A percentile compares a stretch with the other conserved stretches of the same genome.
Conservation (phyloP, 768 basidiomycete species). For the Suillus lakei region DNA sequence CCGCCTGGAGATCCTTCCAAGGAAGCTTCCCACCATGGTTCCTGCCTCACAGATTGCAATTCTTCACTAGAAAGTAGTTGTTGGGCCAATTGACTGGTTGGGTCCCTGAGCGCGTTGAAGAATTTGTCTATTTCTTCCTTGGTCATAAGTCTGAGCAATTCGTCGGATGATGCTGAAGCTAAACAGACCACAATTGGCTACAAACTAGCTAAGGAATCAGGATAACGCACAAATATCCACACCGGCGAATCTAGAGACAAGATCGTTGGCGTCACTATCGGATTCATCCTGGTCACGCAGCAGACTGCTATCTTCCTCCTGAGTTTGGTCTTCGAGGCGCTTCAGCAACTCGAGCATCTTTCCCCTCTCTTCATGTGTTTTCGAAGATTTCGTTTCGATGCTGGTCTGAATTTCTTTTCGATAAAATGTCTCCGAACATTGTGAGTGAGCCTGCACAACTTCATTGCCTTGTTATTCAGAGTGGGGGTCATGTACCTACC, state of each 20-base stretch:
- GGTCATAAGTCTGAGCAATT: conserved; percentile 65
- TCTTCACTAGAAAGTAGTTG: conserved; percentile 63
- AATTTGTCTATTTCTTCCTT: conserved; percentile 66
- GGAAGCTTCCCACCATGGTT: conserved; percentile 77
- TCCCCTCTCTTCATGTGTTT: conserved; percentile 57
- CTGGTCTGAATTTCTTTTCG: conserved; percentile 71
- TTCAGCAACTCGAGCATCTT: conserved; percentile 74
- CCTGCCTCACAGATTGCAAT: conserved; percentile 49
- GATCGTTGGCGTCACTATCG: conserved; percentile 44
- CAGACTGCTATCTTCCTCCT: conserved; percentile 41
- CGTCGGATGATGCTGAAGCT: conserved; percentile 62
- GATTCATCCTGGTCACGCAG: conserved; percentile 41
- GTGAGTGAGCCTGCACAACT: conserved; percentile 55
- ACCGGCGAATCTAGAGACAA: conserved; percentile 54
- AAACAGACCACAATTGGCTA: conserved; percentile 1
- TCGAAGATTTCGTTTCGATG: conserved; percentile 59
- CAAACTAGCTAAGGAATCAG: neutral
- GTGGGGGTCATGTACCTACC: conserved; percentile 43
- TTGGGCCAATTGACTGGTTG: conserved; percentile 62
- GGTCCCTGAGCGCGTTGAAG: conserved; percentile 59
- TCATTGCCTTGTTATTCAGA: neutral
- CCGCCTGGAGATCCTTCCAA: conserved; percentile 10
- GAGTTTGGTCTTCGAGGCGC: conserved; percentile 69
- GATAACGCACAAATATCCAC: conserved; percentile 64
- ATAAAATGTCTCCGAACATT: conserved; percentile 86